Percentiles rank a stretch among this genome's conserved stretches.
These are phyloP conservation scores for Diutina mesorugosa DNA, from an alignment of 1,139 yeast species.

Conservation along the genomic window DNA sequence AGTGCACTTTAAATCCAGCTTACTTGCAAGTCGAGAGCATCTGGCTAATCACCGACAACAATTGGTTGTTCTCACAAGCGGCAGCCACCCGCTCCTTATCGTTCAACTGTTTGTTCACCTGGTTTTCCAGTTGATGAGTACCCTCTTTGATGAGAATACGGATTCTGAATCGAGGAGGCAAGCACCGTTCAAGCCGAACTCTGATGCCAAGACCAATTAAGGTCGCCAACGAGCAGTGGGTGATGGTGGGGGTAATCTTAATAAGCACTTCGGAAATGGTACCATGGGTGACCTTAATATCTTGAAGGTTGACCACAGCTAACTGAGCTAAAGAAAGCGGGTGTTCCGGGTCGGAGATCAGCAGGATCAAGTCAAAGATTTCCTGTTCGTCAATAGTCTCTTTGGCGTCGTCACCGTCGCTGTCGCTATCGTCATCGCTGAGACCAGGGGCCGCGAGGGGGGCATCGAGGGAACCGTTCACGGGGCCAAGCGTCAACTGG, in stretches of 20 bases:
- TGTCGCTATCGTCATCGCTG: background rate
- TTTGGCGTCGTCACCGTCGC: slow-evolving; percentile 24
- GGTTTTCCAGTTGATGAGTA: slow-evolving; percentile 89
- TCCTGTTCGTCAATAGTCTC: slow-evolving; percentile 66
- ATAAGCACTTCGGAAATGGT: slow-evolving; percentile 67
- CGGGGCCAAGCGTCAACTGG: slow-evolving; percentile 13
- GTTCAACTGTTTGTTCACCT: slow-evolving; percentile 90
- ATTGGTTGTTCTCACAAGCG: slow-evolving; percentile 94
- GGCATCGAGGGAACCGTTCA: background rate
- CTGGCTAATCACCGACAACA: slow-evolving; percentile 74
- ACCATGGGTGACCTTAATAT: slow-evolving; percentile 49
- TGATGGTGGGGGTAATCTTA: slow-evolving; percentile 90
- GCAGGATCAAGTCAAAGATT: slow-evolving; percentile 55
- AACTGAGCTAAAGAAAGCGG: slow-evolving; percentile 91
- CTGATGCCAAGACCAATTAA: slow-evolving; percentile 90
- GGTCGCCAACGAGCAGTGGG: slow-evolving; percentile 94
- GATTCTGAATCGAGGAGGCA: slow-evolving; percentile 77
- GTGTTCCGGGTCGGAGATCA: slow-evolving; percentile 95
- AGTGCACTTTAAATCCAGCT: background rate
- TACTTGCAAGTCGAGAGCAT: slow-evolving; percentile 75
- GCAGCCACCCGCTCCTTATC: slow-evolving; percentile 98
- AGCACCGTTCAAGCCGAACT: slow-evolving; percentile 78
- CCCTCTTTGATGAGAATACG: slow-evolving; percentile 78
- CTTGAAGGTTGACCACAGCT: slow-evolving; percentile 80
- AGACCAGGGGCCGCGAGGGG: background rate